A percentile compares a stretch with the other conserved stretches of the same genome.
Conservation (phyloP, 1,284 basidiomycete species). For the Hypsizygus ulmarius region DNA sequence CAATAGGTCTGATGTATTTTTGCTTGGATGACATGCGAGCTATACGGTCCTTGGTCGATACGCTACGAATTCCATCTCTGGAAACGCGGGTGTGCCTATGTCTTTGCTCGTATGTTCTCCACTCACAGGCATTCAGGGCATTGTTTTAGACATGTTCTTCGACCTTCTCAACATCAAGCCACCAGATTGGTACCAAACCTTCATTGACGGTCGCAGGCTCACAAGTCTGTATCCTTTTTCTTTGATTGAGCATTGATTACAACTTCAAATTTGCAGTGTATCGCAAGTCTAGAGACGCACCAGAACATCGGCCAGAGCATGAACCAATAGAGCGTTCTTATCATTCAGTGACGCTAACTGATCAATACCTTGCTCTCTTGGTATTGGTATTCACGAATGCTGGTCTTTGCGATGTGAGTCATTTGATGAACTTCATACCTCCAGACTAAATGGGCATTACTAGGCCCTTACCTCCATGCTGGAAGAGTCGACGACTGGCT, state of each 20-base stretch:
- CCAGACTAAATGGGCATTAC: not conserved
- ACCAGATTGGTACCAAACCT: conserved; percentile 87
- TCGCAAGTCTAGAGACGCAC: conserved; percentile 49
- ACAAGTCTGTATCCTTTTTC: conserved; percentile 59
- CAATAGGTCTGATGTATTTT: conserved; percentile 85
- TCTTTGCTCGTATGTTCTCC: not conserved
- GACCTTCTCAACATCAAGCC: conserved; percentile 90
- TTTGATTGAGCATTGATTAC: not conserved
- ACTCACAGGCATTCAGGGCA: conserved; percentile 57
- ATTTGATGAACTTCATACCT: not conserved
- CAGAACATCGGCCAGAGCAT: conserved; percentile 27
- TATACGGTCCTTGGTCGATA: conserved; percentile 82
- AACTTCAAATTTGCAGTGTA: conserved; percentile 52
- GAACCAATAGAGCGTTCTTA: conserved; percentile 44
- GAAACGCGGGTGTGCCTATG: conserved; percentile 69
- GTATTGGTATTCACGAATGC: conserved; percentile 85
- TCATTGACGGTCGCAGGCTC: conserved; percentile 81
- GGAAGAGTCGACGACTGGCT: conserved; percentile 70
- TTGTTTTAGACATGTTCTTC: conserved; percentile 92
- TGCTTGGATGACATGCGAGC: conserved; percentile 88
- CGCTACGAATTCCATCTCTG: conserved; percentile 83
- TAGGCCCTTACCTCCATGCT: conserved; percentile 84
- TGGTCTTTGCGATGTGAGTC: conserved; percentile 79
- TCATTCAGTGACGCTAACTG: conserved; percentile 78
- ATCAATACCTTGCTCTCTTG: conserved; percentile 92